phyloP scores from a whole-genome alignment of 116 monocot genomes.

The Cymodocea nodosa region DNA sequence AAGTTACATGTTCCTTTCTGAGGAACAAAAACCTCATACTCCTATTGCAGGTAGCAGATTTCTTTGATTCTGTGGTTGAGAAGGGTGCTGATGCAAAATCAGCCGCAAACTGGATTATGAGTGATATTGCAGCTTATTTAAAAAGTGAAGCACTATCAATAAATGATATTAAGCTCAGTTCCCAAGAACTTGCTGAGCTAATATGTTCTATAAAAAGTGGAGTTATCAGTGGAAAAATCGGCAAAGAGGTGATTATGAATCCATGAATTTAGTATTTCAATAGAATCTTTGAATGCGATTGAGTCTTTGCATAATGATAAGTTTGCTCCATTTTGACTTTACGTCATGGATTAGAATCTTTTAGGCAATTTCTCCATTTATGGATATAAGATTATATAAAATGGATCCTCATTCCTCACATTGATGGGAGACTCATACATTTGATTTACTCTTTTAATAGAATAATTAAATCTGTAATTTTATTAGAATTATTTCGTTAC shows the following conservation, averaged over 20 bases:
- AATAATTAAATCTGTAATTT: too few species aligned
- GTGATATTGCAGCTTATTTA: constrained; percentile 87
- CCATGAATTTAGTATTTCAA: too few species aligned
- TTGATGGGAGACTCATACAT: too few species aligned
- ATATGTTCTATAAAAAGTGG: constrained; percentile 84
- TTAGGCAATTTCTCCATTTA: too few species aligned
- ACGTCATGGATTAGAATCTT: too few species aligned
- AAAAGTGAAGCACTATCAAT: constrained; percentile 75
- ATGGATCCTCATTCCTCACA: too few species aligned
- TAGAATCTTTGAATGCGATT: too few species aligned
- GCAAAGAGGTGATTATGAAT: constrained; percentile 55
- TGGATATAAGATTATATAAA: too few species aligned
- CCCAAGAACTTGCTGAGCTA: constrained; percentile 73
- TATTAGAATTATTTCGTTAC: too few species aligned
- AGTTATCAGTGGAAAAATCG: constrained; percentile 96
- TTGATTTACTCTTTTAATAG: too few species aligned
- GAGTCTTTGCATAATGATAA: too few species aligned
- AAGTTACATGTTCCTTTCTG: neutral
- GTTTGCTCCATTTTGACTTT: too few species aligned
- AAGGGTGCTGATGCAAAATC: constrained; percentile 83
- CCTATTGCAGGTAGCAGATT: constrained; percentile 56
- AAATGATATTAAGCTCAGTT: constrained; percentile 74
- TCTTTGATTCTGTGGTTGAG: constrained; percentile 69
- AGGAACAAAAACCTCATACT: neutral
- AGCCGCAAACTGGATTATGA: constrained; percentile 99